Percentiles rank a stretch among this genome's conserved stretches.
phyloP scores from a whole-genome alignment of 768 basidiomycete genomes.

The Phanerochaete sordida region DNA sequence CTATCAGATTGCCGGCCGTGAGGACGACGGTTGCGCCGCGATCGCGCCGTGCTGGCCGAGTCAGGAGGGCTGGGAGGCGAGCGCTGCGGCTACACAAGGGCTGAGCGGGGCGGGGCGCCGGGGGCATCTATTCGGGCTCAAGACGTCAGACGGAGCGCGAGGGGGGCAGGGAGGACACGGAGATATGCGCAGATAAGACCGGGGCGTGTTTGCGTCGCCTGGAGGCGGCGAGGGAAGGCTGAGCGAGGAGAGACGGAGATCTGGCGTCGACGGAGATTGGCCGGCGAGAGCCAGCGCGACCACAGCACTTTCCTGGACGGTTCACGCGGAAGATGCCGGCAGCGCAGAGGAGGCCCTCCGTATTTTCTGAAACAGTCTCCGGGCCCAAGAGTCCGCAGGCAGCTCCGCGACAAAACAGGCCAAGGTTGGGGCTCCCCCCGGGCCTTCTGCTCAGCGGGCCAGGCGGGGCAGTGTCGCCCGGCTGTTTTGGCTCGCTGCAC shows the following conservation, averaged over 20 bases:
- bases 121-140: too few relatives aligned
- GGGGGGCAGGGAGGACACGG: constrained; percentile 1
- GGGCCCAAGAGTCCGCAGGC: not conserved
- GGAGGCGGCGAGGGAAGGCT: not conserved
- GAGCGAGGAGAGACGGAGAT: not conserved
- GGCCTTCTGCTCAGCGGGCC: too few relatives aligned
- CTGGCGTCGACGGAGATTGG: constrained; percentile 4
- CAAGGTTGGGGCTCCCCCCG: too few relatives aligned
- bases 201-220: not conserved
- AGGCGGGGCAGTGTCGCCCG: not conserved
- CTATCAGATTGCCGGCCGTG: not conserved
- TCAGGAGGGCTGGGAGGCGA: not conserved
- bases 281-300: not conserved
- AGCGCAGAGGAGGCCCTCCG: not conserved
- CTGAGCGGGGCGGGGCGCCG: too few relatives aligned
- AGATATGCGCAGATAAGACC: constrained; percentile 18
- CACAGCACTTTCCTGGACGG: constrained; percentile 1
- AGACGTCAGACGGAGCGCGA: not conserved
- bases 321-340: not conserved
- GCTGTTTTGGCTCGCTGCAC: not conserved
- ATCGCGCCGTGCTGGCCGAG: too few relatives aligned
- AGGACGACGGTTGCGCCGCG: not conserved
- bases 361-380: not conserved
- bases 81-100: not conserved
- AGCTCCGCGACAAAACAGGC: not conserved